Evolutionary conservation across 352 stramenopile species (phyloP), one percentile per base, ranked within the genome.

Genomic region (Globisporangium okanoganense): DNA sequence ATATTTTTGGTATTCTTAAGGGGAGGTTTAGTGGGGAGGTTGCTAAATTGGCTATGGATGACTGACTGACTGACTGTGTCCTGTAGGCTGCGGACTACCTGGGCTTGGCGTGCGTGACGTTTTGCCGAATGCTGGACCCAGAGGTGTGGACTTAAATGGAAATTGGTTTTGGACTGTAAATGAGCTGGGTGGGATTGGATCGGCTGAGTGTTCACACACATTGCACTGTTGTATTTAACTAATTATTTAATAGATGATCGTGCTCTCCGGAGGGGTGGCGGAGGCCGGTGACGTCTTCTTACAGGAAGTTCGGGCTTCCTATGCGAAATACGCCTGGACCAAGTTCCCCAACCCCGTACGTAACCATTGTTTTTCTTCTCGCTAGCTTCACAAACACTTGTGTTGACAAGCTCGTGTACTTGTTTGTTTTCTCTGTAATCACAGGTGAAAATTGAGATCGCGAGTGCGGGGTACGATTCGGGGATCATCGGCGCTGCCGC

Each of bases 51-150:
- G 20, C 33, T 56, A 45, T 1, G 50, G 62, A 3, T 56, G 0
- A 18, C n/a, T 55, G 35, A 27, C 13, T 65, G 48, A 40, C n/a
- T 36, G 40, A 8, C 29, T 40, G 40, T 20, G 25, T 16, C 4
- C 33, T 20, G 51, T 51, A 94, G 78, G 82, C 78, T 22, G 85
- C 83, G 6, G 85, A 95, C 58, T 93, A 88, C 56, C 67, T 95
- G 52, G 85, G 85, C 35, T 90, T 92, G 62, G 85, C 85, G 13
- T 95, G 83, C 44, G 85, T 95, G 27, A 91, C 70, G 18, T 90
- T 92, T 36, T 87, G 76, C 44, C 76, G 85, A 51, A 85, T 81
- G 38, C 59, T 95, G 22, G 83, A 95, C 58, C 80, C 82, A 3
- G 74, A 94, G 73, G 81, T 91, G 70, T 22, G 38, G 8, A 22